Evolutionary conservation across 345 rosid genomes (phyloP).

Genomic region (Corymbia maculata): DNA sequence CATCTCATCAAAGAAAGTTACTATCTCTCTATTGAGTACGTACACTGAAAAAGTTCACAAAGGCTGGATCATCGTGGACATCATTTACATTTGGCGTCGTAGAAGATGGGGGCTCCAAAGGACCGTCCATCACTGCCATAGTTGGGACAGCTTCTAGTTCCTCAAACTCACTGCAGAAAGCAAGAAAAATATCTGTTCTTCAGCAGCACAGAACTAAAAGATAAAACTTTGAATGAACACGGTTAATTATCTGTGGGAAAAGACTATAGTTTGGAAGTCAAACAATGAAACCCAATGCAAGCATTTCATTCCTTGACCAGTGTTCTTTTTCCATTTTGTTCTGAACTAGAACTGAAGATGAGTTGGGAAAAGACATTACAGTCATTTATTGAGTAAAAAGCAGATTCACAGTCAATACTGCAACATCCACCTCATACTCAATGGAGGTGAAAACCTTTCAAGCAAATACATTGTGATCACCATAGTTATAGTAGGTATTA

Average conservation of each 20-base stretch:
- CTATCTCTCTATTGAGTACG: background rate
- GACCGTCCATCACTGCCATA: conserved; percentile 88
- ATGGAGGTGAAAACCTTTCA: background rate
- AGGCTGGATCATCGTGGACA: conserved; percentile 70
- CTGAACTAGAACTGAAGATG: background rate
- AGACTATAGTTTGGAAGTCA: background rate
- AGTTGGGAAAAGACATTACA: background rate
- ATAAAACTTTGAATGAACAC: background rate
- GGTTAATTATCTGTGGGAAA: background rate
- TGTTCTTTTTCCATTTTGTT: background rate
- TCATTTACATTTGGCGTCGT: conserved; percentile 24
- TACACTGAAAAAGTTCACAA: conserved; percentile 87
- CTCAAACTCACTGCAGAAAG: conserved; percentile 69
- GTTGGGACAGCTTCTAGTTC: conserved; percentile 88
- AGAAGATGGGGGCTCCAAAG: conserved; percentile 70
- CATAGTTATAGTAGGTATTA: background rate
- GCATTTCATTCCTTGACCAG: background rate
- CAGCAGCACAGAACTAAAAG: background rate
- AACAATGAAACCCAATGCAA: background rate
- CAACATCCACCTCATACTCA: background rate
- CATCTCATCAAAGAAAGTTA: background rate
- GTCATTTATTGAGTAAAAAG: background rate
- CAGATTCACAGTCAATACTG: background rate
- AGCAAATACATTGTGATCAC: background rate
- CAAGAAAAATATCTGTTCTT: background rate